A percentile compares a stretch with the other conserved stretches of the same genome.
Conservation (phyloP, 1,284 basidiomycete genomes). For the Anthracocystis walkeri region DNA sequence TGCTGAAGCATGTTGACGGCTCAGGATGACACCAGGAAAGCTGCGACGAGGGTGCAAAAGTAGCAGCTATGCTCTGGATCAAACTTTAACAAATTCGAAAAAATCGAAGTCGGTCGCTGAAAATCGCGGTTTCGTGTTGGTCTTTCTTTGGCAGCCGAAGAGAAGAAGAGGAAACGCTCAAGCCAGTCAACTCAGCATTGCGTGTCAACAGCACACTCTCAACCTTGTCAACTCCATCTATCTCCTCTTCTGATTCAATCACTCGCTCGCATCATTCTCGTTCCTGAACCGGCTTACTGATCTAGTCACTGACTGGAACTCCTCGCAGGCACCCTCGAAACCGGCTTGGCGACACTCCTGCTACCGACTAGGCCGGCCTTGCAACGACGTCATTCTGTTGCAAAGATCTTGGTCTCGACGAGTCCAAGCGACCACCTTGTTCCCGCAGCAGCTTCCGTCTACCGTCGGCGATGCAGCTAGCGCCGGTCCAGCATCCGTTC, state of each 20-base stretch:
- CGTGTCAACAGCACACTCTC: background rate
- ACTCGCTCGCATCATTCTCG: background rate
- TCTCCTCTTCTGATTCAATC: background rate
- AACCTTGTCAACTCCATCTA: slow-evolving; percentile 1
- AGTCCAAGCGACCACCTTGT: background rate
- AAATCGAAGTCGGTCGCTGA: background rate
- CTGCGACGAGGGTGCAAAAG: background rate
- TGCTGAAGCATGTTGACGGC: no score
- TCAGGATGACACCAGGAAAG: background rate
- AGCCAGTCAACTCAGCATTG: slow-evolving; percentile 8
- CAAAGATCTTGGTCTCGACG: slow-evolving; percentile 1
- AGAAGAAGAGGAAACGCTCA: slow-evolving; percentile 9
- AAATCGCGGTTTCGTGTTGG: slow-evolving; percentile 3
- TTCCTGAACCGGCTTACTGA: background rate
- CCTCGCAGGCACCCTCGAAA: background rate
- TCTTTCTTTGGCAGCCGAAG: background rate
- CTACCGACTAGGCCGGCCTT: background rate
- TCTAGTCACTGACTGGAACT: background rate
- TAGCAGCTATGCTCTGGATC: slow-evolving; percentile 3
- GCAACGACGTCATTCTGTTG: background rate
- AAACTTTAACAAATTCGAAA: background rate
- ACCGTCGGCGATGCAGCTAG: slow-evolving; percentile 17
- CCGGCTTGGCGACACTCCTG: slow-evolving; percentile 2
- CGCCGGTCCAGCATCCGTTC: background rate
- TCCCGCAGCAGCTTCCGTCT: background rate